Base-by-base conservation (phyloP, 352 stramenopile species). In the Paralagenidium karlingii region DNA sequence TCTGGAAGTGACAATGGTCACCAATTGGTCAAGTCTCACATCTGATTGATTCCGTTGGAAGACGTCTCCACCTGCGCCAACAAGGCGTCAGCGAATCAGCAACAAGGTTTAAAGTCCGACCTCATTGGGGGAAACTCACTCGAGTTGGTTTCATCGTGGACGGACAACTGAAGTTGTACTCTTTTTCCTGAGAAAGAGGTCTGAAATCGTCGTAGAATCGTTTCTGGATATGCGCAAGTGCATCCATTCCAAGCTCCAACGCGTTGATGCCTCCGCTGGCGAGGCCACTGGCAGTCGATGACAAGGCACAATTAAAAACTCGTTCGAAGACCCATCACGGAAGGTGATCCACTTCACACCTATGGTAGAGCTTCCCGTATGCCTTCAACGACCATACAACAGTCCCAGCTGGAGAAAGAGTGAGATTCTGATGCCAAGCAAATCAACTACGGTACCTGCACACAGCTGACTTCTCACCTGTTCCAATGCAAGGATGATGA, bases 331-430 rank as follows among this genome's bases (percentile, higher is more conserved):
- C n/a, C n/a, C n/a, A n/a, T n/a, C n/a, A n/a, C n/a, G n/a, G n/a
- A n/a, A n/a, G n/a, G 13, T 47, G n/a, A n/a, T n/a, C n/a, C n/a
- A n/a, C n/a, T n/a, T n/a, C n/a, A n/a, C n/a, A n/a, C n/a, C n/a
- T n/a, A n/a, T 96, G 86, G 56, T 96, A 96, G 20, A 96, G 59
- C 55, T 94, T 94, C 40, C 86, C 86, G 13, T 67, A 86, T 1
- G 81, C 80, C 50, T 95, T 95, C 9, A 96, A 45, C 26, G 65
- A 80, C 86, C 86, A 96, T 25, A 83, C 88, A 31, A 92, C 74
- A 0, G 66, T 63, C 15, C 82, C 79, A 21, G 82, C 74, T 24
- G n/a, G n/a, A n/a, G n/a, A n/a, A n/a, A n/a, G 24, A n/a, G 16
- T 10, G 16, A 22, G 9, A 38, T 12, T 38, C 10, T 20, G 16